Conservation (phyloP, 768 basidiomycete species). For the Rhizopogon vesiculosus region DNA sequence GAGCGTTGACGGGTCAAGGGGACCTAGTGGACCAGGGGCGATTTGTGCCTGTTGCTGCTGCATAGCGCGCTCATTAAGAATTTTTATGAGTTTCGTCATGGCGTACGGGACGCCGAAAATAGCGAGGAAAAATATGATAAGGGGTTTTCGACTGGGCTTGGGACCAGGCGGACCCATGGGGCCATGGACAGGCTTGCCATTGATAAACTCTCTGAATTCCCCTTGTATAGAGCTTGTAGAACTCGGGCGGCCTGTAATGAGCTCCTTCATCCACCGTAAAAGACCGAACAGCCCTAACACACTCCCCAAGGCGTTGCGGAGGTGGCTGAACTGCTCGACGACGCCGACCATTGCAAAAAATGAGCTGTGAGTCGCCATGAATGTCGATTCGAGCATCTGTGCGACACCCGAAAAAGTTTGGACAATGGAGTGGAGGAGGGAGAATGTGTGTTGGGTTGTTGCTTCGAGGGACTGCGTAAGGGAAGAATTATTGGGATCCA, state of each 20-base stretch:
- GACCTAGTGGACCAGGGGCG: constrained; percentile 32
- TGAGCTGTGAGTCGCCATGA: constrained; percentile 93
- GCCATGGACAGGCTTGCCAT: constrained; percentile 54
- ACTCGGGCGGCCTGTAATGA: constrained; percentile 42
- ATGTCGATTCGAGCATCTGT: constrained; percentile 96
- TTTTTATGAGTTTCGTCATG: constrained; percentile 84
- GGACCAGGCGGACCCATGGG: constrained; percentile 36
- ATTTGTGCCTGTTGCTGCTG: constrained; percentile 38
- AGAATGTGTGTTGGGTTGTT: constrained; percentile 89
- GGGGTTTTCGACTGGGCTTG: constrained; percentile 81
- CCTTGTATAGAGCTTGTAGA: constrained; percentile 41
- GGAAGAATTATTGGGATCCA: constrained; percentile 51
- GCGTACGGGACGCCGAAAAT: constrained; percentile 90
- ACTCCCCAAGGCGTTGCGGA: constrained; percentile 89
- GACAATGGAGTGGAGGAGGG: constrained; percentile 90
- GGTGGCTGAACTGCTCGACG: constrained; percentile 88
- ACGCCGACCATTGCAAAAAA: constrained; percentile 98
- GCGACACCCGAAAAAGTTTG: constrained; percentile 93
- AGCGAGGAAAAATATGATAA: constrained; percentile 90
- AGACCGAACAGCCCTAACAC: constrained; percentile 91
- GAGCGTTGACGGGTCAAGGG: constrained; percentile 74
- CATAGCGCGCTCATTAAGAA: constrained; percentile 63
- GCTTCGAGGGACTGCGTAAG: constrained; percentile 86
- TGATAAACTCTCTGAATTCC: constrained; percentile 77
- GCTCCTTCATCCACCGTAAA: constrained; percentile 76